phyloP scores from a whole-genome alignment of 2,329 filamentous ascomycete species.

The Lachnellula arida region DNA sequence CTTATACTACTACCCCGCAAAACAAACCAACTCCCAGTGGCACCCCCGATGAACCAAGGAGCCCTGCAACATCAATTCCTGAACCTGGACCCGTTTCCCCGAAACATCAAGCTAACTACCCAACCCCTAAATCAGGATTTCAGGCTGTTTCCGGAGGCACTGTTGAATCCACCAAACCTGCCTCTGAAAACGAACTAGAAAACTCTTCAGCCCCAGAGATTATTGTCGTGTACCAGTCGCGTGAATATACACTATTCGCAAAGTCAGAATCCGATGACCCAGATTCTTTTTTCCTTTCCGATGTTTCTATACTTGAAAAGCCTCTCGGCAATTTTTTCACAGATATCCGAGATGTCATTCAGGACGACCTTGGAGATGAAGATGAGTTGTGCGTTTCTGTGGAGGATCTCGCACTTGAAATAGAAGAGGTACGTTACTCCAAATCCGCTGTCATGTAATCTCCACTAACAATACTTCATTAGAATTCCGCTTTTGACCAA shows the following conservation, averaged over 20 bases:
- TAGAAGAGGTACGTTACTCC: conserved; percentile 49
- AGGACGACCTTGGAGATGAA: conserved; percentile 49
- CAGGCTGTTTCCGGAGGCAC: background rate
- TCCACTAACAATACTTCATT: conserved; percentile 26
- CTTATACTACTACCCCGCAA: conserved; percentile 1
- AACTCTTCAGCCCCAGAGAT: conserved; percentile 35
- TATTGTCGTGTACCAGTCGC: conserved; percentile 49
- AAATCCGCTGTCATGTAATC: background rate
- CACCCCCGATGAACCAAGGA: conserved; percentile 4
- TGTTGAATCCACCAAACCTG: background rate
- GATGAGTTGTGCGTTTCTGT: conserved; percentile 54
- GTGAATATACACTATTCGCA: conserved; percentile 55
- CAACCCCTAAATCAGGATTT: background rate
- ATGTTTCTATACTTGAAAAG: conserved; percentile 49
- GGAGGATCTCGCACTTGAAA: conserved; percentile 48
- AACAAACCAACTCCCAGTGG: background rate
- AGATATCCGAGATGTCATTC: conserved; percentile 50
- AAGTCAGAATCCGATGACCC: conserved; percentile 47
- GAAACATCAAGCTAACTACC: background rate
- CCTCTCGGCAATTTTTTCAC: conserved; percentile 51
- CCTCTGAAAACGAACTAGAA: background rate
- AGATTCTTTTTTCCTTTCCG: conserved; percentile 51
- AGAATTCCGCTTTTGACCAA: conserved; percentile 46
- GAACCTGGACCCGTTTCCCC: background rate
- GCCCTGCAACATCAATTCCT: conserved; percentile 8